These are phyloP conservation scores for Gastrodia elata DNA, from an alignment of 106 monocot genomes.

Conservation along the genomic window DNA sequence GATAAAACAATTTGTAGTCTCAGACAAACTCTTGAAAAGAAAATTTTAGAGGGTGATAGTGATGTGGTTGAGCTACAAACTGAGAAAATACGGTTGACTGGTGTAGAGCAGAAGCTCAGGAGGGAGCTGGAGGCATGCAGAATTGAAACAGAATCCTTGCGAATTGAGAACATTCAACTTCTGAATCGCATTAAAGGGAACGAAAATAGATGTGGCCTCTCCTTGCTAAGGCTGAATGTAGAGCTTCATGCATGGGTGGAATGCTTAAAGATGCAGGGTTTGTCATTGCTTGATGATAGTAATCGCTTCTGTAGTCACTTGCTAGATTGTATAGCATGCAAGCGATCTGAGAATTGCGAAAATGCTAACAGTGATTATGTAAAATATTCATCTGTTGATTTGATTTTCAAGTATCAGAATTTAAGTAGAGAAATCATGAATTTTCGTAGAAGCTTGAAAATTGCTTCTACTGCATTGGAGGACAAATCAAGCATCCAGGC, in stretches of 20 bases:
- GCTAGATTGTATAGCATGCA: constrained; percentile 28
- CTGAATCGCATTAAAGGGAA: constrained; percentile 38
- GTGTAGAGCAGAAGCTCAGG: constrained; percentile 71
- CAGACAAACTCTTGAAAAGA: constrained; percentile 42
- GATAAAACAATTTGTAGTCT: constrained; percentile 75
- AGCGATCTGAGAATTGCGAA: constrained; percentile 19
- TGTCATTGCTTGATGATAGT: constrained; percentile 50
- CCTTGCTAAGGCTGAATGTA: constrained; percentile 40
- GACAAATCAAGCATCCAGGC: constrained; percentile 29
- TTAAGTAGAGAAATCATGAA: constrained; percentile 47
- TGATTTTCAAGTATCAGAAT: constrained; percentile 48
- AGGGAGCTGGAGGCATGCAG: constrained; percentile 65
- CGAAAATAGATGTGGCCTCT: constrained; percentile 23
- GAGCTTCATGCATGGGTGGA: constrained; percentile 49
- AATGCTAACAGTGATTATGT: constrained; percentile 12
- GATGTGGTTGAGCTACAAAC: constrained; percentile 34
- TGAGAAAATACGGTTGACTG: constrained; percentile 69
- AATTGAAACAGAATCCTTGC: constrained; percentile 53
- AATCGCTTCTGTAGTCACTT: constrained; percentile 37
- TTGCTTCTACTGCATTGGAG: constrained; percentile 20
- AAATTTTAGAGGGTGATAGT: constrained; percentile 21
- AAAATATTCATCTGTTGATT: constrained; percentile 29
- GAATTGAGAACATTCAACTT: constrained; percentile 49
- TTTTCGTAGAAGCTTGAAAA: constrained; percentile 56
- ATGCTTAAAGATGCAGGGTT: constrained; percentile 38